phyloP scores from a whole-genome alignment of 352 stramenopile genomes.

The Phytophthora foliorum region DNA sequence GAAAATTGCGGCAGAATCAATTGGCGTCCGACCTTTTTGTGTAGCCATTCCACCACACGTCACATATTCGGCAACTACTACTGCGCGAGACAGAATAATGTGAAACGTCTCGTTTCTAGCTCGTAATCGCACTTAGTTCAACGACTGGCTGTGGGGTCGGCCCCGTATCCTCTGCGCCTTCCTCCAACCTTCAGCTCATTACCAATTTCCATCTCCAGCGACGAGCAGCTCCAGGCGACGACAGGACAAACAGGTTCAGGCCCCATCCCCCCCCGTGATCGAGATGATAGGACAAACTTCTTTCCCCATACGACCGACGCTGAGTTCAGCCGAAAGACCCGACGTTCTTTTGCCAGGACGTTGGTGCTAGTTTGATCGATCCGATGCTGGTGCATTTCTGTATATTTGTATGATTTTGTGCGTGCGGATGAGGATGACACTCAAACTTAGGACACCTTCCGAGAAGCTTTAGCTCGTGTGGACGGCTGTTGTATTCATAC shows the following conservation, averaged over 20 bases:
- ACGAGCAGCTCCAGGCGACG: slow-evolving; percentile 8
- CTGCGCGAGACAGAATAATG: slow-evolving; percentile 21
- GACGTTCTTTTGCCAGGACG: slow-evolving; percentile 69
- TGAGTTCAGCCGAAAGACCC: slow-evolving; percentile 80
- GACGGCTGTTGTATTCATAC: slow-evolving; percentile 88
- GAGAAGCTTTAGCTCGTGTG: slow-evolving; percentile 80
- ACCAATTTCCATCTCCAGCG: slow-evolving; percentile 18
- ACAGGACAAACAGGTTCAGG: slow-evolving; percentile 3
- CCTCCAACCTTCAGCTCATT: slow-evolving; percentile 16
- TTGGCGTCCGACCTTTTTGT: too few relatives aligned
- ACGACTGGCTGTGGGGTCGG: slow-evolving; percentile 29
- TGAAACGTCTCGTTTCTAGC: slow-evolving; percentile 13
- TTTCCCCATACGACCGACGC: slow-evolving; percentile 85
- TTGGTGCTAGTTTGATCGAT: slow-evolving; percentile 81
- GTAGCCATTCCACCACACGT: slow-evolving; percentile 26
- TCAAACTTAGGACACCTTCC: slow-evolving; percentile 87
- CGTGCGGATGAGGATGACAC: slow-evolving; percentile 70
- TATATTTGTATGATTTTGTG: slow-evolving; percentile 24
- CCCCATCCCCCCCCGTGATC: slow-evolving; percentile 34
- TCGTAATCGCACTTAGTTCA: slow-evolving; percentile 30
- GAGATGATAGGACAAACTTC: slow-evolving; percentile 88
- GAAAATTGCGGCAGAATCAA: too few relatives aligned
- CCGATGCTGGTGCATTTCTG: slow-evolving; percentile 31
- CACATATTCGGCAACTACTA: slow-evolving; percentile 16
- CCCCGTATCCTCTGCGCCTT: slow-evolving; percentile 1